Evolutionary conservation across 2,329 filamentous ascomycete species (phyloP).

Genomic region (Metarhizium humberi): DNA sequence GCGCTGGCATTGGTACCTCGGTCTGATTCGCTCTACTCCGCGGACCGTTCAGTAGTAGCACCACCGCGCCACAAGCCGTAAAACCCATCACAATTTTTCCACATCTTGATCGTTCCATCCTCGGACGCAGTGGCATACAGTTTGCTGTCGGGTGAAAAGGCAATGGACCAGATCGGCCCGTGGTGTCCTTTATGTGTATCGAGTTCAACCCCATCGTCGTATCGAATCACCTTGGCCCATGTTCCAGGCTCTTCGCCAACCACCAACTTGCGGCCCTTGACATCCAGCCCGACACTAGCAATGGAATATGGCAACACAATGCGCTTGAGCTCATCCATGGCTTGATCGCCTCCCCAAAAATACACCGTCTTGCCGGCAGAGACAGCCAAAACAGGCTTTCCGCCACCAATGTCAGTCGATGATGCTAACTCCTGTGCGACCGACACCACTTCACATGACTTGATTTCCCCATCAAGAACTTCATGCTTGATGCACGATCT

Average conservation of each 20-base stretch:
- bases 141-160: slow-evolving; percentile 91
- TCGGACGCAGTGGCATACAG: slow-evolving; percentile 94
- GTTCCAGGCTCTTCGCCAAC: slow-evolving; percentile 89
- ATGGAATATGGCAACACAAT: slow-evolving; percentile 75
- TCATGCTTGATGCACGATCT: slow-evolving; percentile 68
- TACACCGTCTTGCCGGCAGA: slow-evolving; percentile 91
- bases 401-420: slow-evolving; percentile 54
- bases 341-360: slow-evolving; percentile 73
- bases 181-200: slow-evolving; percentile 96
- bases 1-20: slow-evolving; percentile 7
- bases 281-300: slow-evolving; percentile 81
- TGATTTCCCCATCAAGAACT: slow-evolving; percentile 74
- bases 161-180: slow-evolving; percentile 92
- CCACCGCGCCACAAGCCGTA: slow-evolving; percentile 55
- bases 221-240: slow-evolving; percentile 92
- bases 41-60: slow-evolving; percentile 20
- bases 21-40: slow-evolving; percentile 25
- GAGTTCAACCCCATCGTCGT: slow-evolving; percentile 73
- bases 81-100: slow-evolving; percentile 59
- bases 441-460: slow-evolving; percentile 81
- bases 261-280: slow-evolving; percentile 71
- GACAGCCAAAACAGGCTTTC: slow-evolving; percentile 69
- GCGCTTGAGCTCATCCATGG: slow-evolving; percentile 66
- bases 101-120: slow-evolving; percentile 94
- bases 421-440: slow-evolving; percentile 51